Base-by-base conservation (phyloP, 495 filamentous ascomycete species). In the Penicillium tannophilum region DNA sequence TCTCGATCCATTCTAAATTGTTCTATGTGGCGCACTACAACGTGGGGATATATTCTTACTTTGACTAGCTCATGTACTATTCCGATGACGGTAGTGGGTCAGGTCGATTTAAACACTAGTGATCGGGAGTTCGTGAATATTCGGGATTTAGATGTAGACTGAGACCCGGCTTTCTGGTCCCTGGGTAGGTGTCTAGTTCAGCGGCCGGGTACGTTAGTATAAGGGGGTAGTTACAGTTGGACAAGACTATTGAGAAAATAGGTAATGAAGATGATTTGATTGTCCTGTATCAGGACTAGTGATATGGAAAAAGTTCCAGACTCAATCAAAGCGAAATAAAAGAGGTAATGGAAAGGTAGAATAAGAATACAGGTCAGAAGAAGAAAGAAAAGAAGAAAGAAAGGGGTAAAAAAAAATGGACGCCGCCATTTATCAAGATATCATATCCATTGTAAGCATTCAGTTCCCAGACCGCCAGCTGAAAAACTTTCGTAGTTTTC, bases 391-490 rank as follows among this genome's bases (percentile, higher is more conserved):
- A 52, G 28, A 64, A 49, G 51, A 60, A 52, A 51, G 36, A 61
- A 26, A 49, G 26, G n/a, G 39, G 46, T 44, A 60, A 59, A 54
- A 58, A 49, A 39, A 55, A 61, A 26, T 45, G 26, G 16, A 59
- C 31, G 36, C 23, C 52, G 39, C 52, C 35, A 30, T 52, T 41
- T 28, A 51, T 60, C 57, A 46, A 54, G 33, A 54, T 36, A 56
- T 63, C 56, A 54, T 61, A 53, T 48, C 23, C 51, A 47, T 20
- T 36, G 30, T 51, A 52, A 33, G 24, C 17, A 17, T 31, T 56
- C 28, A 62, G 28, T 59, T 52, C 39, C 67, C 62, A 62, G 64
- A 63, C 26, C 63, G 51, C 67, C 67, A 70, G 48, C 65, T 68
- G 20, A 70, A 68, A 14, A 70, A 56, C 56, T 68, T 70, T 26